Evolutionary conservation across 441 rosid genomes (phyloP).

Genomic region (Populus hybrid): DNA sequence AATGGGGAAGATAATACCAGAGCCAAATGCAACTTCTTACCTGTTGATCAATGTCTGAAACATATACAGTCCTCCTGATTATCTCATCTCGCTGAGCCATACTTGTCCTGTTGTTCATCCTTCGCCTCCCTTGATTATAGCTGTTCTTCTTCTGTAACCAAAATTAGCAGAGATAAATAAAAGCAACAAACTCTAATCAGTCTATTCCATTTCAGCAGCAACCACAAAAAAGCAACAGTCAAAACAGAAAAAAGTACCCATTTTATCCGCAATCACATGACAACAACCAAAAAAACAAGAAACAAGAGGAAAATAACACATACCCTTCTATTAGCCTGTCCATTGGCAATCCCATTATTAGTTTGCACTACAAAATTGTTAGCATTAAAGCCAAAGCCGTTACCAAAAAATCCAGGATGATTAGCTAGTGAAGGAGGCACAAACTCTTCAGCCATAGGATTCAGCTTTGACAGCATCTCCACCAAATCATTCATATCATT

Average conservation of each 20-base stretch:
- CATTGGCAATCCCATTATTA: constrained; percentile 40
- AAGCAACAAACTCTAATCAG: neutral
- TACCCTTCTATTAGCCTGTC: constrained; percentile 55
- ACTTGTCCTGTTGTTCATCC: constrained; percentile 68
- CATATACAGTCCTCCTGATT: constrained; percentile 89
- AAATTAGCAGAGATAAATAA: constrained; percentile 8
- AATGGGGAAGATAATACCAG: neutral
- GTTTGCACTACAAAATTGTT: constrained; percentile 46
- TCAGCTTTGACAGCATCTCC: constrained; percentile 74
- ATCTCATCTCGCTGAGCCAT: constrained; percentile 83
- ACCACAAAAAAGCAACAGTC: neutral
- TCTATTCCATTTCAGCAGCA: neutral
- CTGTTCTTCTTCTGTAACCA: constrained; percentile 54
- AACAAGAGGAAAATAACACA: constrained; percentile 3
- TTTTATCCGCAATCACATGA: constrained; percentile 9
- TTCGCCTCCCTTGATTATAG: constrained; percentile 57
- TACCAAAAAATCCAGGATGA: constrained; percentile 31
- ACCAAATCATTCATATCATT: constrained; percentile 59
- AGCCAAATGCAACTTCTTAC: constrained; percentile 26
- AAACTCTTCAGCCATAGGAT: constrained; percentile 87
- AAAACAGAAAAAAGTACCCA: neutral
- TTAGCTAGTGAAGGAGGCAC: constrained; percentile 64
- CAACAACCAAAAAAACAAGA: constrained; percentile 5
- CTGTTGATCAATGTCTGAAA: constrained; percentile 89
- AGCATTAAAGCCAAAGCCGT: constrained; percentile 55